A percentile compares a stretch with the other conserved stretches of the same genome.
Evolutionary conservation across 768 basidiomycete species (phyloP).

Genomic region (Pleurotus tuber-regium): DNA sequence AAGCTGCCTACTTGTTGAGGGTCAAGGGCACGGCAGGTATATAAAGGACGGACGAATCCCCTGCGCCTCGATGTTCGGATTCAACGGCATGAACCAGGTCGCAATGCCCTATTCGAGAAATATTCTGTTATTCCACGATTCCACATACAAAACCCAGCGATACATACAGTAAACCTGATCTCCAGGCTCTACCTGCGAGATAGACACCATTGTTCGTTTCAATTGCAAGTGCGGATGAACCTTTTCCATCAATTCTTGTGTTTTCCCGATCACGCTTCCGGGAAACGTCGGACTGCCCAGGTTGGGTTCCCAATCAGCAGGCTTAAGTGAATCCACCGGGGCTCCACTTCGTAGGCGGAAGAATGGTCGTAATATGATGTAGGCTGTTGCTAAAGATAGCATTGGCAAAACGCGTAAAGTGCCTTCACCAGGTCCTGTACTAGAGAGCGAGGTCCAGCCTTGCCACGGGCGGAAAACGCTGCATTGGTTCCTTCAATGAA

Average conservation of each 20-base stretch:
- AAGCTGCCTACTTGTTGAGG: slow-evolving; percentile 37
- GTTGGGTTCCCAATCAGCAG: slow-evolving; percentile 56
- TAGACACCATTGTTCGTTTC: slow-evolving; percentile 51
- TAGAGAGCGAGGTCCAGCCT: slow-evolving; percentile 54
- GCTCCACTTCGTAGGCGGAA: slow-evolving; percentile 40
- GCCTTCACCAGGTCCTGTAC: slow-evolving; percentile 57
- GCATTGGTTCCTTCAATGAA: slow-evolving; percentile 49
- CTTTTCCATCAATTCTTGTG: slow-evolving; percentile 50
- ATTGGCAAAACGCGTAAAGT: slow-evolving; percentile 63
- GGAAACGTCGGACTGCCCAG: slow-evolving; percentile 50
- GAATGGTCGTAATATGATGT: slow-evolving; percentile 64
- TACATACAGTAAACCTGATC: slow-evolving; percentile 59
- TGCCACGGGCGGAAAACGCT: slow-evolving; percentile 57
- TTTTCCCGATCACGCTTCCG: slow-evolving; percentile 49
- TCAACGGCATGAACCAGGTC: slow-evolving; percentile 60
- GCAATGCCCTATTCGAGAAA: slow-evolving; percentile 40
- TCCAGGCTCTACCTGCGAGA: slow-evolving; percentile 59
- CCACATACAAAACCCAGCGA: neutral
- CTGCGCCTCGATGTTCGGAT: slow-evolving; percentile 38
- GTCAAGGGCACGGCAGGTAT: slow-evolving; percentile 55
- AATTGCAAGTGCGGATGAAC: slow-evolving; percentile 67
- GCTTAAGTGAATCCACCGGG: slow-evolving; percentile 27
- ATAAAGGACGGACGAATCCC: slow-evolving; percentile 55
- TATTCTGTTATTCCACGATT: neutral
- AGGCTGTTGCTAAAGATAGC: slow-evolving; percentile 53